Percentiles rank a stretch among this genome's conserved stretches.
Conservation (phyloP, 257 asterid species). For the Anisodus acutangulus region DNA sequence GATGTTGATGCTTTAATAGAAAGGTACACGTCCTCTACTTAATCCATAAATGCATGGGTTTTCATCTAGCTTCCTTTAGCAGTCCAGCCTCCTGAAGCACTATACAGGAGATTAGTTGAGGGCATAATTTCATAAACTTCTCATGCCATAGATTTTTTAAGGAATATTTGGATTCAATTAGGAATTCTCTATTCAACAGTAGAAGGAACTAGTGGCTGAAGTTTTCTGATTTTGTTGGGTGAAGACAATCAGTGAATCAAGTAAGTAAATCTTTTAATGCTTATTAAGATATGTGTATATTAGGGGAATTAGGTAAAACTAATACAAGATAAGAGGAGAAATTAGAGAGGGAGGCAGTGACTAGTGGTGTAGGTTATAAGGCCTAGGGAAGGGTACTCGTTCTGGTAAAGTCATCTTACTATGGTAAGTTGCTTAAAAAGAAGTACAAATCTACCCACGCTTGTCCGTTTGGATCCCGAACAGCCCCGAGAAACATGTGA, state of each 20-base stretch:
- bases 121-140: constrained; percentile 7
- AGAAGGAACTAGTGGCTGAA: constrained; percentile 15
- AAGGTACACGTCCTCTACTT: constrained; percentile 50
- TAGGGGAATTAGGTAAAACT: neutral
- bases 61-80: constrained; percentile 5
- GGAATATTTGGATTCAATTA: neutral
- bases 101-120: constrained; percentile 15
- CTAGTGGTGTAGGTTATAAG: neutral
- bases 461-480: neutral
- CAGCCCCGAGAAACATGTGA: neutral
- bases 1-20: constrained; percentile 75
- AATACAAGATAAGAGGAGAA: neutral
- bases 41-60: constrained; percentile 13
- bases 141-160: neutral
- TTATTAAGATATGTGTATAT: constrained; percentile 10
- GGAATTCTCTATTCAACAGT: constrained; percentile 3
- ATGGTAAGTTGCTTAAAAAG: neutral
- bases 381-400: neutral
- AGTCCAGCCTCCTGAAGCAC: constrained; percentile 19
- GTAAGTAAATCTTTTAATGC: neutral
- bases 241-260: neutral
- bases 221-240: constrained; percentile 2
- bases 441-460: neutral
- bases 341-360: neutral
- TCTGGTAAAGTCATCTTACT: neutral